A percentile compares a stretch with the other conserved stretches of the same genome.
Evolutionary conservation across 2,329 filamentous ascomycete genomes (phyloP).

Genomic region (Dactylellina cionopaga): DNA sequence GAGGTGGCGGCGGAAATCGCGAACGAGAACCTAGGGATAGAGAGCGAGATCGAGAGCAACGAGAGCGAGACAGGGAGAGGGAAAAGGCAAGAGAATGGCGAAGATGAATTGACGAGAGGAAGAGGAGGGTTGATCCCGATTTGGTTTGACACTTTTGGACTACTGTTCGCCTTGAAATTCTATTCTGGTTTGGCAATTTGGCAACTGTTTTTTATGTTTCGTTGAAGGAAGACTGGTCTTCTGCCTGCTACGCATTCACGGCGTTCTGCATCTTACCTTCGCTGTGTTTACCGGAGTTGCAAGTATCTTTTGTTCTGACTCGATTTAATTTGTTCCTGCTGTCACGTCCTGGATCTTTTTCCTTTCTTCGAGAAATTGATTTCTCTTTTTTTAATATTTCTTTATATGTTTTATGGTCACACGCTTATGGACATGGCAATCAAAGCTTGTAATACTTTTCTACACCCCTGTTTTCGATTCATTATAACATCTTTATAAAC

Average conservation of each 20-base stretch:
- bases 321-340: too few species aligned
- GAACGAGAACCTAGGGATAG: constrained; percentile 45
- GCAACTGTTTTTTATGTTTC: neutral
- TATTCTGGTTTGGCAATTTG: neutral
- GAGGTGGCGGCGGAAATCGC: constrained; percentile 57
- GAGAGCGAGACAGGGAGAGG: constrained; percentile 51
- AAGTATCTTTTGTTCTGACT: neutral
- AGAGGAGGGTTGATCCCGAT: neutral
- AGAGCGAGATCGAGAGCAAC: constrained; percentile 50
- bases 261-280: neutral
- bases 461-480: too few species aligned
- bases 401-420: too few species aligned
- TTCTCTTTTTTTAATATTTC: neutral
- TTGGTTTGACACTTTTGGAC: too few species aligned
- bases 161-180: neutral
- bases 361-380: neutral
- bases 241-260: neutral
- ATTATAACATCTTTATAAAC: too few species aligned
- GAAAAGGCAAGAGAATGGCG: constrained; percentile 52
- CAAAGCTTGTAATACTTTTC: too few species aligned
- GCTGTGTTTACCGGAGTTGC: neutral
- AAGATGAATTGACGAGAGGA: constrained; percentile 8
- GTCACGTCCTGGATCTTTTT: neutral
- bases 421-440: too few species aligned
- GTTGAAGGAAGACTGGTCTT: constrained; percentile 33